Evolutionary conservation across 371 early-diverging fungal species (phyloP).

Genomic region (Actinomucor elegans): DNA sequence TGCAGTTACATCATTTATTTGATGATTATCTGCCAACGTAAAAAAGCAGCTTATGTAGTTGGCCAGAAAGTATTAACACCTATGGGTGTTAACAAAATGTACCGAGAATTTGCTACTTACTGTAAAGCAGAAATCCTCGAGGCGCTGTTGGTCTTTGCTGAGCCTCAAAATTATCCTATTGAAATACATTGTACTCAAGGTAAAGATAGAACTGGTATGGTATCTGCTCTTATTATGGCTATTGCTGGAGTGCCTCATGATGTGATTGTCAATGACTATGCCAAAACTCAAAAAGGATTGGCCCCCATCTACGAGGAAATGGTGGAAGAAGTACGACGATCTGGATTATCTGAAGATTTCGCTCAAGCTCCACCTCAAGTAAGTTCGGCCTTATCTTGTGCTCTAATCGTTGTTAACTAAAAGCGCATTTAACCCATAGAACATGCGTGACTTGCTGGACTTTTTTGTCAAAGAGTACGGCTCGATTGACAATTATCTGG

Average conservation of each 20-base stretch:
- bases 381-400: neutral
- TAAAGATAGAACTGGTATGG: slow-evolving; percentile 77
- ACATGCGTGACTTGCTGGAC: slow-evolving; percentile 32
- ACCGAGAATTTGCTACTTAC: slow-evolving; percentile 55
- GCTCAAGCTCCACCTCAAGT: slow-evolving; percentile 58
- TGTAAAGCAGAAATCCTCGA: slow-evolving; percentile 54
- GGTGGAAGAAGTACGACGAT: slow-evolving; percentile 48
- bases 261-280: slow-evolving; percentile 67
- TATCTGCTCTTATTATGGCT: slow-evolving; percentile 55
- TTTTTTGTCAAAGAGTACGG: slow-evolving; percentile 35
- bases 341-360: slow-evolving; percentile 57
- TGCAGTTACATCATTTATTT: slow-evolving; percentile 25
- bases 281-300: slow-evolving; percentile 52
- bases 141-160: slow-evolving; percentile 53
- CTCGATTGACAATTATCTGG: slow-evolving; percentile 32
- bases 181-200: slow-evolving; percentile 81
- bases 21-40: slow-evolving; percentile 35
- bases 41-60: slow-evolving; percentile 47
- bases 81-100: slow-evolving; percentile 61
- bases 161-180: slow-evolving; percentile 65
- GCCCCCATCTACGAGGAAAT: slow-evolving; percentile 46
- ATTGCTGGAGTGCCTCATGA: slow-evolving; percentile 63
- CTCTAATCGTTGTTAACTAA: neutral
- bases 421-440: slow-evolving; percentile 11
- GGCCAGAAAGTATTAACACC: slow-evolving; percentile 50